These are phyloP conservation scores for Bisporella sp. DNA, from an alignment of 2,329 filamentous ascomycete genomes.

Conservation along the genomic window DNA sequence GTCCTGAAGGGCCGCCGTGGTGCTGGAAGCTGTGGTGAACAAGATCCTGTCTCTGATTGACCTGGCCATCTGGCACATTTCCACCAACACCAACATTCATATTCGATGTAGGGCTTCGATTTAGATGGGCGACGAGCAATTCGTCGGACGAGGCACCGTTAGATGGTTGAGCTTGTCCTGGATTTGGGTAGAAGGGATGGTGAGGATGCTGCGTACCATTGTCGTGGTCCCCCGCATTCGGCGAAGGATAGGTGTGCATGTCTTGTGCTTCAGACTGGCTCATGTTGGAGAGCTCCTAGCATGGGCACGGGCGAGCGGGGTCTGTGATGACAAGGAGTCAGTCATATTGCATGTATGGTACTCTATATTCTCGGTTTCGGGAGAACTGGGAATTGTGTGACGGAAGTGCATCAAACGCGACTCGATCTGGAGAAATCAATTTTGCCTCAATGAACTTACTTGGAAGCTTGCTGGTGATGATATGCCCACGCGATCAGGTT, in stretches of 20 bases:
- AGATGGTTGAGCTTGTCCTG: constrained; percentile 18
- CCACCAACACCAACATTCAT: constrained; percentile 31
- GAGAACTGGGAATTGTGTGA: not conserved
- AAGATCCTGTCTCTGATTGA: constrained; percentile 28
- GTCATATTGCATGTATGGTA: constrained; percentile 13
- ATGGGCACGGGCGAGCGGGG: constrained; percentile 13
- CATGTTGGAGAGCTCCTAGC: constrained; percentile 11
- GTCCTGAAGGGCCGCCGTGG: too few relatives aligned
- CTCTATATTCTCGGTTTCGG: constrained; percentile 1
- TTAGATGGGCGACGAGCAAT: constrained; percentile 38
- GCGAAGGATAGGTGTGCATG: constrained; percentile 27
- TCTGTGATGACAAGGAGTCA: constrained; percentile 13
- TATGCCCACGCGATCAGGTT: too few relatives aligned
- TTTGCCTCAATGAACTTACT: constrained; percentile 20
- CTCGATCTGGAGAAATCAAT: constrained; percentile 5
- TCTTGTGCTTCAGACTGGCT: constrained; percentile 19
- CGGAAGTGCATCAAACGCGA: constrained; percentile 3
- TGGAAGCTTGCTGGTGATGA: too few relatives aligned
- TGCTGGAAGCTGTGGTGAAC: constrained; percentile 29
- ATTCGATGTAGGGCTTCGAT: constrained; percentile 36
- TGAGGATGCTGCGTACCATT: constrained; percentile 6
- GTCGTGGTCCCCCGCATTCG: constrained; percentile 21
- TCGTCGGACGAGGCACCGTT: constrained; percentile 33
- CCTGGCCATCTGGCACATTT: constrained; percentile 31
- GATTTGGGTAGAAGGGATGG: constrained; percentile 21